Percentiles rank a stretch among this genome's conserved stretches.
Evolutionary conservation across 306 rosid genomes (phyloP).

Genomic region (Vigna unguiculata): DNA sequence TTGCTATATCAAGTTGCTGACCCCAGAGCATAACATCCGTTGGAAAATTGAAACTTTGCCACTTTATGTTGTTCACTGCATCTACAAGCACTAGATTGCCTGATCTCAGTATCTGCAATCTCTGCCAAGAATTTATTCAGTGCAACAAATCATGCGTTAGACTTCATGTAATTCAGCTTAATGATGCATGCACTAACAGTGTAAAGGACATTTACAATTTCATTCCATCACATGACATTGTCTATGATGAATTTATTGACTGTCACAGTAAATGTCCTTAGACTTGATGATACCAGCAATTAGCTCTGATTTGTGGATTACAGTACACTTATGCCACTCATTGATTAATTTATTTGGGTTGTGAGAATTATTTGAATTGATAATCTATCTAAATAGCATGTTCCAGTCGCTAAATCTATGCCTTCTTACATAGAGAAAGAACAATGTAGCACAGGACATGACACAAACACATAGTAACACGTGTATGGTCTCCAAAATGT

Average conservation of each 20-base stretch:
- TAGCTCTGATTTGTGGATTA: not conserved
- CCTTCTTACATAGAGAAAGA: not conserved
- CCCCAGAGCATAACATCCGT: conserved; percentile 86
- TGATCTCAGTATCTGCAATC: conserved; percentile 55
- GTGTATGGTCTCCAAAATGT: no score
- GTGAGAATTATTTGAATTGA: conserved; percentile 11
- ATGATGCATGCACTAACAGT: not conserved
- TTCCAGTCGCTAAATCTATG: not conserved
- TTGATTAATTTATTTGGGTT: not conserved
- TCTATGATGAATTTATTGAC: not conserved
- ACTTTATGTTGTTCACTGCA: conserved; percentile 56
- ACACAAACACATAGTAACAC: no score
- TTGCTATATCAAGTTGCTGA: conserved; percentile 80
- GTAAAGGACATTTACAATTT: no score
- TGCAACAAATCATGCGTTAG: conserved; percentile 38
- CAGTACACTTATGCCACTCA: not conserved
- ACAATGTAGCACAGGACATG: no score
- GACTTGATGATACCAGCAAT: not conserved
- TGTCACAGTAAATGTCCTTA: no score
- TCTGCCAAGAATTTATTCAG: conserved; percentile 60
- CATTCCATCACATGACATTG: no score
- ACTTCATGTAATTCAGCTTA: conserved; percentile 32
- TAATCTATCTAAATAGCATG: not conserved
- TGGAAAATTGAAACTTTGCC: conserved; percentile 99
- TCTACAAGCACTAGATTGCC: conserved; percentile 86